These are phyloP conservation scores for Mallotus repandus DNA, from an alignment of 441 rosid genomes.

Conservation along the genomic window DNA sequence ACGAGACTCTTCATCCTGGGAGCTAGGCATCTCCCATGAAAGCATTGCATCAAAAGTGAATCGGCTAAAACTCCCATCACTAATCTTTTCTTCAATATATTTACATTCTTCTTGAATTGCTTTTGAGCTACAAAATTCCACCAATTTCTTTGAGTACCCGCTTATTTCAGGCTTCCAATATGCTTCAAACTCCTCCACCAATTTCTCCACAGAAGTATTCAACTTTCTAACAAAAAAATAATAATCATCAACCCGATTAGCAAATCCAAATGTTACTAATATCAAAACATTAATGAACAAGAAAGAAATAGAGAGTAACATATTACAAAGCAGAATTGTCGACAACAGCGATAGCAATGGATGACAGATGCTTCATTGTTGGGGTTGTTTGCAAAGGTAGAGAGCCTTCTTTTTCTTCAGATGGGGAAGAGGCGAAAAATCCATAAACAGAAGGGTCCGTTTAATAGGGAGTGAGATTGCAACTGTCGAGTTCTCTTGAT, in stretches of 20 bases:
- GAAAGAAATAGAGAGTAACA: neutral
- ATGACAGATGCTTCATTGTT: slow-evolving; percentile 66
- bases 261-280: too few relatives aligned
- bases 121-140: slow-evolving; percentile 70
- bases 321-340: slow-evolving; percentile 60
- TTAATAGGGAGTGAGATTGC: neutral
- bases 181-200: slow-evolving; percentile 56
- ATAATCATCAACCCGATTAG: neutral
- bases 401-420: too few relatives aligned
- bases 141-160: slow-evolving; percentile 60
- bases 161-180: slow-evolving; percentile 52
- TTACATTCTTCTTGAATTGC: slow-evolving; percentile 43
- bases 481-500: neutral
- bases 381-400: too few relatives aligned
- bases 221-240: slow-evolving; percentile 41
- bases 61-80: slow-evolving; percentile 66
- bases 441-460: neutral
- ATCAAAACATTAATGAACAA: neutral
- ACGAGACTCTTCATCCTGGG: slow-evolving; percentile 41
- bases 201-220: slow-evolving; percentile 36
- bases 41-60: slow-evolving; percentile 83
- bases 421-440: neutral
- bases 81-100: slow-evolving; percentile 52
- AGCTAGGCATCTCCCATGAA: slow-evolving; percentile 79
- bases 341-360: slow-evolving; percentile 72